Evolutionary conservation across 805 yeast species (phyloP).

Genomic region (Hagleromyces aurorensis): DNA sequence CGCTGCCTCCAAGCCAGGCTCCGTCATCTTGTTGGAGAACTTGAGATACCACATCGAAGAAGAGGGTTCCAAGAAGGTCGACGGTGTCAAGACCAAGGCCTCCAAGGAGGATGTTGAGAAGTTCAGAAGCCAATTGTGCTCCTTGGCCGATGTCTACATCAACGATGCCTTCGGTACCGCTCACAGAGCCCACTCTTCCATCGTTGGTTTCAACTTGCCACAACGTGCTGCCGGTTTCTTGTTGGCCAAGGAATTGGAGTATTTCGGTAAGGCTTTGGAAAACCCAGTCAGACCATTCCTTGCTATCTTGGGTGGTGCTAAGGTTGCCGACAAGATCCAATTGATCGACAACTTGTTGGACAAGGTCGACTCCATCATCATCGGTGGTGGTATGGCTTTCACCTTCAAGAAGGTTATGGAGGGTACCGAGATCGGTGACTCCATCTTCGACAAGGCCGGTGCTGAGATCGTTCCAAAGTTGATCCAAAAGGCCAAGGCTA

Average conservation of each 20-base stretch:
- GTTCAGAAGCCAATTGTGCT: conserved; percentile 85
- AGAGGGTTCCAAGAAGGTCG: conserved; percentile 89
- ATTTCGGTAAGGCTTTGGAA: conserved; percentile 97
- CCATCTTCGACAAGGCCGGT: conserved; percentile 89
- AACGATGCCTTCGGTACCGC: conserved; percentile 99
- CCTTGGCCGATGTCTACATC: conserved; percentile 93
- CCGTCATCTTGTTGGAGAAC: conserved; percentile 89
- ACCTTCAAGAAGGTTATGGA: conserved; percentile 93
- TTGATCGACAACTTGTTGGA: conserved; percentile 93
- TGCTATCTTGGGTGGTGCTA: conserved; percentile 99
- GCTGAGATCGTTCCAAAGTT: conserved; percentile 90
- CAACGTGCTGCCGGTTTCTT: conserved; percentile 99
- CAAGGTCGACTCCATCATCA: conserved; percentile 89
- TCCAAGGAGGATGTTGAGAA: conserved; percentile 71
- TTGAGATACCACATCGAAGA: conserved; percentile 97
- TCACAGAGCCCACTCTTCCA: conserved; percentile 99
- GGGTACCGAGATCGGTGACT: conserved; percentile 81
- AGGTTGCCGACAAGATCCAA: conserved; percentile 98
- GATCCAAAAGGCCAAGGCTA: conserved; percentile 92
- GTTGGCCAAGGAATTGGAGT: conserved; percentile 93
- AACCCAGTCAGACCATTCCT: conserved; percentile 97
- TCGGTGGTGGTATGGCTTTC: conserved; percentile 99
- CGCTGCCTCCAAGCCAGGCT: conserved; percentile 65
- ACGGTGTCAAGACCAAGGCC: conserved; percentile 93
- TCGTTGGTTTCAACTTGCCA: conserved; percentile 94